Evolutionary conservation across 2,329 filamentous ascomycete genomes (phyloP), one percentile per base, ranked within the genome.

Genomic region (Chalaropsis thielavioides): DNA sequence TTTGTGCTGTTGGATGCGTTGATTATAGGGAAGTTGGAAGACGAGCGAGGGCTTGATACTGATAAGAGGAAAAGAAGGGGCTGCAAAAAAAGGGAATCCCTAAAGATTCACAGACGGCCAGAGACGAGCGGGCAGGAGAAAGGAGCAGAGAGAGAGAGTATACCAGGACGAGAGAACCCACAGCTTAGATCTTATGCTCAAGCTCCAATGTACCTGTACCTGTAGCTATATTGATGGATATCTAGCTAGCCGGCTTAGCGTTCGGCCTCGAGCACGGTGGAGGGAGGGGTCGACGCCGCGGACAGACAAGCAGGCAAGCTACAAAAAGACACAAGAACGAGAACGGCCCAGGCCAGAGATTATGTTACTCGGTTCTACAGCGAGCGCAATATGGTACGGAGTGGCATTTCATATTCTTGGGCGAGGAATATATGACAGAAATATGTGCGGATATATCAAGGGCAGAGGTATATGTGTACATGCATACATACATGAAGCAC

Each of bases 61-160:
- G 22, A 62, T 31, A 51, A n/a, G 17, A 62, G 27, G 24, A 46
- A 49, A 58, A 58, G 46, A 35, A 58, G 31, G 54, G 54, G 54
- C 54, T 58, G 54, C 27, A 58, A 13, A 58, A 58, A 58, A 58
- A 58, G 54, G 54, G 54, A 58, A 19, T 19, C 31, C 54, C 17
- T 31, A 58, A 19, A 35, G 54, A 19, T 38, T 58, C 24, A 58
- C 10, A 15, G 31, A 3, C 51, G 27, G 22, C 13, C 31, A 17
- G 58, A 51, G 35, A n/a, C 60, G n/a, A 31, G 41, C n/a, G 10
- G 27, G 38, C 17, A 44, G 44, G 38, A 22, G 19, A 44, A 24
- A 43, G 38, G 35, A 51, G 46, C 19, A 22, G 38, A 61, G 59
- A 43, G 19, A 24, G 35, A 51, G 19, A 24, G 46, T 11, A 27